Conservation (phyloP, 176 grass and related monocot species). For the Poa annua region DNA sequence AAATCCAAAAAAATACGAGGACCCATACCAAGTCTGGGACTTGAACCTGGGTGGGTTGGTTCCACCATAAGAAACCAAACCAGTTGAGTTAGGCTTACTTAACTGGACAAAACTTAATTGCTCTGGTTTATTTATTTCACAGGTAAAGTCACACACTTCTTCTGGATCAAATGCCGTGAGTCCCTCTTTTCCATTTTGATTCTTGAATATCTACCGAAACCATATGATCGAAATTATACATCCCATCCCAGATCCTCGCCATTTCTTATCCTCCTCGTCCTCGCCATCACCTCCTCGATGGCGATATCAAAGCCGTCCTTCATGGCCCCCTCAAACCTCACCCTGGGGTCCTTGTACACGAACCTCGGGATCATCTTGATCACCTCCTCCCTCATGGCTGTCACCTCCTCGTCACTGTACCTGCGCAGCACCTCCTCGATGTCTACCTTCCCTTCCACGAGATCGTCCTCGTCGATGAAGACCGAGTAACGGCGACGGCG, state of each 20-base stretch:
- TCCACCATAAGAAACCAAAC: no score
- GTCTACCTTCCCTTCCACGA: slow-evolving; percentile 51
- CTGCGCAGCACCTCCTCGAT: slow-evolving; percentile 61
- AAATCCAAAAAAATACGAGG: no score
- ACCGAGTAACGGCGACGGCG: slow-evolving; percentile 51
- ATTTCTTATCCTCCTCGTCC: slow-evolving; percentile 55
- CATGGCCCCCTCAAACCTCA: slow-evolving; percentile 34
- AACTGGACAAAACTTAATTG: no score
- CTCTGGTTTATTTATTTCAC: background rate
- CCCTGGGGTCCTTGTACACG: slow-evolving; percentile 62
- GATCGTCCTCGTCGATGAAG: slow-evolving; percentile 43
- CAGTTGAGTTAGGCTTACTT: no score
- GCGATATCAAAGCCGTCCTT: slow-evolving; percentile 65
- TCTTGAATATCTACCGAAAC: background rate
- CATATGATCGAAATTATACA: background rate
- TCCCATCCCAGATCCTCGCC: slow-evolving; percentile 16
- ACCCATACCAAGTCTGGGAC: no score
- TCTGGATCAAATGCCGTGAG: background rate
- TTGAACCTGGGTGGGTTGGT: no score
- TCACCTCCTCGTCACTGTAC: slow-evolving; percentile 53
- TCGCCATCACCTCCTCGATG: slow-evolving; percentile 50
- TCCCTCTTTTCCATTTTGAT: background rate
- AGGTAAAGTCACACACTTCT: background rate
- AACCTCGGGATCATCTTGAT: slow-evolving; percentile 73
- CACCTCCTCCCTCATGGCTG: slow-evolving; percentile 63